Evolutionary conservation across 495 filamentous ascomycete species (phyloP), one percentile per base, ranked within the genome.

Genomic region (Daldinia vernicosa): DNA sequence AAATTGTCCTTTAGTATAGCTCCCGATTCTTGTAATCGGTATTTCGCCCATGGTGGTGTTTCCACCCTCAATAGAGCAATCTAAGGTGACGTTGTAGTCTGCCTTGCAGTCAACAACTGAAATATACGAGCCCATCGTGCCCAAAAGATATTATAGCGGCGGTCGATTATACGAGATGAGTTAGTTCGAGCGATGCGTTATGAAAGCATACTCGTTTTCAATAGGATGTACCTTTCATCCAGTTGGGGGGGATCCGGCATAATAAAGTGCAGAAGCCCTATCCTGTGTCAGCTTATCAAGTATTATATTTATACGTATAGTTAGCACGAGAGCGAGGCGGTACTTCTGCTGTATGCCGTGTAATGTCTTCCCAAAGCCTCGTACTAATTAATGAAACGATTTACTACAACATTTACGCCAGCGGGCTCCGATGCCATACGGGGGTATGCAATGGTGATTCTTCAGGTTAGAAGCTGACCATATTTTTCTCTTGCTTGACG

Each of bases 61-160:
- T 3, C 1, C 27, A 9, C 60, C 60, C 11, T 39, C 8, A 40
- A 63, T 37, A 22, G 32, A 15, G 55, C 77, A 78, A 43, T 77
- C 53, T 6, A 71, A 33, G 2, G 70, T 59, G 62, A 76, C 50
- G 53, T 71, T 68, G 58, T 74, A 74, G 9, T 65, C 33, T 26
- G 60, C 35, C 33, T 54, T 30, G 66, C 77, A 78, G 19, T 72
- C 60, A 14, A 30, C 28, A 15, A 73, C 40, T 6, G 77, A 78
- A n/a, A 77, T 70, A 60, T 71, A 71, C 6, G 77, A 64, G 66
- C 75, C 75, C 75, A 78, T 78, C 15, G 39, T 73, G 12, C 11
- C 61, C 39, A 9, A 3, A 1, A 8, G 39, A 4, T 60, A 40
- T 39, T 24, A 12, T 2, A 7, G n/a, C 9, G 1, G 4, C 11